A percentile compares a stretch with the other conserved stretches of the same genome.
phyloP scores from a whole-genome alignment of 345 rosid genomes.

The Acer negundo region DNA sequence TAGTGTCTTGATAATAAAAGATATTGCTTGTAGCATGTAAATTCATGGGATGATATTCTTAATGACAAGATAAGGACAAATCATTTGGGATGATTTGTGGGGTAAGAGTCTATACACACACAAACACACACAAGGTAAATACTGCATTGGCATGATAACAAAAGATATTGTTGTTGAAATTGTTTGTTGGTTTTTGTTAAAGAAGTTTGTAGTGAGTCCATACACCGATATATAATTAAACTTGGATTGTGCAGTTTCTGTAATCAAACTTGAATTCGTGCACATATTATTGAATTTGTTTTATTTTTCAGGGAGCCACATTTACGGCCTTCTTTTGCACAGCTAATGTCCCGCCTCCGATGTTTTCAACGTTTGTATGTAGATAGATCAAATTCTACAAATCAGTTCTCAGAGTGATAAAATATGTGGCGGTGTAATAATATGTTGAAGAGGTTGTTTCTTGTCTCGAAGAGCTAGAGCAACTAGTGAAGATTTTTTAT shows the following conservation, averaged over 20 bases:
- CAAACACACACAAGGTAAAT: too few relatives aligned
- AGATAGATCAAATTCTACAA: conserved; percentile 41
- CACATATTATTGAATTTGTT: neutral
- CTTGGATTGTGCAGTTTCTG: neutral
- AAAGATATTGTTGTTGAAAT: neutral
- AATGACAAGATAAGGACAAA: too few relatives aligned
- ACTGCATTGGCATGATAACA: neutral
- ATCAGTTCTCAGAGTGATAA: conserved; percentile 18
- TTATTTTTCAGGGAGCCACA: conserved; percentile 70
- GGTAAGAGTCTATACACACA: too few relatives aligned
- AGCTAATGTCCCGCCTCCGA: conserved; percentile 73
- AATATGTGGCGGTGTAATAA: conserved; percentile 35
- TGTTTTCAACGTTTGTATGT: conserved; percentile 50
- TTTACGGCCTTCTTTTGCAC: conserved; percentile 80
- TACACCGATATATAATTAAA: too few relatives aligned
- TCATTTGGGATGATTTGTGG: too few relatives aligned
- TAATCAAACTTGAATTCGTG: neutral
- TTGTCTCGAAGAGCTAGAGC: conserved; percentile 74
- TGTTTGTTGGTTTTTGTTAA: neutral
- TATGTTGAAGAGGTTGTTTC: conserved; percentile 28
- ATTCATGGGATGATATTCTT: too few relatives aligned
- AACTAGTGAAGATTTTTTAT: conserved; percentile 29
- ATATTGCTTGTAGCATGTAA: too few relatives aligned
- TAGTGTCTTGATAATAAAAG: neutral
- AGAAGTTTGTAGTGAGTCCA: neutral